phyloP scores from a whole-genome alignment of 169 alveolate genomes.

The Babesia ovis region DNA sequence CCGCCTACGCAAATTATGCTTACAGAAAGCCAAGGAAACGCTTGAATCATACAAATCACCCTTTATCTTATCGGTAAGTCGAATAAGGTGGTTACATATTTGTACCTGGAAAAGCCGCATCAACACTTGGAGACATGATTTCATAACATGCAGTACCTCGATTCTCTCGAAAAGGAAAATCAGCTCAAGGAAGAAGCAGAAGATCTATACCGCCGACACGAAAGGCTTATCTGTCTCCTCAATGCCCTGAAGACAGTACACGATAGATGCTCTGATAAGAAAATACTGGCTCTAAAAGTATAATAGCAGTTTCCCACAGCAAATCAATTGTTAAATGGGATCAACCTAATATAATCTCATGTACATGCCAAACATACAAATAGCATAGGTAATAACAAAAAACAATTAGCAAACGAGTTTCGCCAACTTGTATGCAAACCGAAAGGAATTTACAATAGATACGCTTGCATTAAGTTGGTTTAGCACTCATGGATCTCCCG shows the following conservation, averaged over 20 bases:
- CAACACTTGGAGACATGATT: too few species aligned
- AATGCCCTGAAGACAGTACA: constrained; percentile 3
- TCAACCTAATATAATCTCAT: too few species aligned
- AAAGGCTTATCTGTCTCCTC: background rate
- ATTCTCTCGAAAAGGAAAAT: background rate
- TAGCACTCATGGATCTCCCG: constrained; percentile 89
- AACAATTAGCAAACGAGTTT: too few species aligned
- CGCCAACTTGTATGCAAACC: too few species aligned
- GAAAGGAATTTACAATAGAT: too few species aligned
- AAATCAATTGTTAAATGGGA: too few species aligned
- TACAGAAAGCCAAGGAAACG: constrained; percentile 14
- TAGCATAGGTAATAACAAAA: too few species aligned
- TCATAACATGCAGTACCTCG: constrained; percentile 37
- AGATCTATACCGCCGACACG: background rate
- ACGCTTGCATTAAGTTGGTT: constrained; percentile 11
- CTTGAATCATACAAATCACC: background rate
- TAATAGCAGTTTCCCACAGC: too few species aligned
- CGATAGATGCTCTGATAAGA: background rate
- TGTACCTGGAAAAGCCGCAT: background rate
- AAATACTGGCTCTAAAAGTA: too few species aligned
- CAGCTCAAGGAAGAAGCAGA: constrained; percentile 1
- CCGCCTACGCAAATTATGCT: background rate
- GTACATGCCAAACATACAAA: too few species aligned
- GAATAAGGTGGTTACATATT: too few species aligned
- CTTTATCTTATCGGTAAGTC: constrained; percentile 10